Base-by-base conservation (phyloP, 2,329 filamentous ascomycete species). In the Aspergillus felis region DNA sequence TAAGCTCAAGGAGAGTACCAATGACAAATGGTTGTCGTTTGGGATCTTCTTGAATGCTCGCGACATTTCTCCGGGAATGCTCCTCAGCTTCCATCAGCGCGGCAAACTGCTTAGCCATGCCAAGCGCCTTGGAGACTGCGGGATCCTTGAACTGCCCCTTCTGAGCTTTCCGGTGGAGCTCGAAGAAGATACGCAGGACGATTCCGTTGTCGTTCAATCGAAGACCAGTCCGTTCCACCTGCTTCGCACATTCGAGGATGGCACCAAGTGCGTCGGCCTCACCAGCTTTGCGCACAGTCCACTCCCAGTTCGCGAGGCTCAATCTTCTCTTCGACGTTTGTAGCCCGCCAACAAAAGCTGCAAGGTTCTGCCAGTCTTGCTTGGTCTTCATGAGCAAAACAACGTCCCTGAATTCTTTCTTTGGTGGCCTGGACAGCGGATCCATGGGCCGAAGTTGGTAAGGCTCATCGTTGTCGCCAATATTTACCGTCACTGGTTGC, bases 1-100 rank as follows among this genome's bases (percentile, higher is more conserved):
- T 73, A 17, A 83, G 66, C 53, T 81, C 74, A 7, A 82, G 66
- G 20, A 80, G 58, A 2, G 74, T 66, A 24, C 72, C 78, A 48
- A 78, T 70, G 20, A 80, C 71, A 27, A 75, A 72, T 1, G 78
- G 76, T 55, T 70, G 68, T 49, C 64, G 65, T 60, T 76, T 74
- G 10, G 75, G 70, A 53, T 80, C 74, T 6, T 63, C 50, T 25
- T 62, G 50, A 4, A 61, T 22, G 17, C 65, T 54, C n/a, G 53
- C 48, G 20, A 64, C 59, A 8, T 59, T 60, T 14, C 5, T 35
- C 32, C 12, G 32, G 32, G 32, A 17, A 56, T 77, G 72, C 51
- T 72, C 65, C n/a, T 68, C 65, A 3, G 64, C 55, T 47, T 78
- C 71, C 64, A 78, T 70, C 57, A 78, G 57, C 35, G 63, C 59